Percentiles rank a stretch among this genome's conserved stretches.
phyloP scores from a whole-genome alignment of 208 protist species.

The Leishmania aethiopica region DNA sequence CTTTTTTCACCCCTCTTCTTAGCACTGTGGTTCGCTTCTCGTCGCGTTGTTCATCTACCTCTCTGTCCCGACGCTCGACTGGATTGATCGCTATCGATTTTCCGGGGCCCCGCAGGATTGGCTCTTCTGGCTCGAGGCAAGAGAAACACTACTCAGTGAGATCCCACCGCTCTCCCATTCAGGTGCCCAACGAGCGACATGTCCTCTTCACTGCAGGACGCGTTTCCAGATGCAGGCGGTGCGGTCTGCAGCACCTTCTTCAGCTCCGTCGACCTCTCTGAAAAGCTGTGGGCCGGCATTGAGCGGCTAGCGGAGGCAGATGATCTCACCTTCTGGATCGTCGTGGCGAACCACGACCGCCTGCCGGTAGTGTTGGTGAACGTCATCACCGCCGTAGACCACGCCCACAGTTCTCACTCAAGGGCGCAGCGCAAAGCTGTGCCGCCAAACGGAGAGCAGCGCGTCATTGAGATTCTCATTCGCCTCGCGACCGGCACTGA shows the following conservation, averaged over 20 bases:
- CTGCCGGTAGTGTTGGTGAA: slow-evolving; percentile 50
- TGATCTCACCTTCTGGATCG: slow-evolving; percentile 86
- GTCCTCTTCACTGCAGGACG: slow-evolving; percentile 24
- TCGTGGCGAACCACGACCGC: slow-evolving; percentile 60
- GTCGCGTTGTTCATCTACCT: background rate
- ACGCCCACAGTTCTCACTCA: slow-evolving; percentile 65
- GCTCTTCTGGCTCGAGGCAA: background rate
- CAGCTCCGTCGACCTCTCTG: slow-evolving; percentile 56
- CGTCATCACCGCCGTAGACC: slow-evolving; percentile 58
- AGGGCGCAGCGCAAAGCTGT: slow-evolving; percentile 39
- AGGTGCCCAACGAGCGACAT: background rate
- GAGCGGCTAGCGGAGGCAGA: slow-evolving; percentile 62
- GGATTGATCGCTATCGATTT: background rate
- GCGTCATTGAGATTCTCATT: slow-evolving; percentile 52
- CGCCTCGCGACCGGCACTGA: slow-evolving; percentile 60
- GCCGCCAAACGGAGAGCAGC: slow-evolving; percentile 39
- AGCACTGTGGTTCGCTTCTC: background rate
- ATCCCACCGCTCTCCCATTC: background rate
- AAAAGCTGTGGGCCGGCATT: slow-evolving; percentile 70
- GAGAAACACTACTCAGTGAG: background rate
- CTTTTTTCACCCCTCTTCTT: background rate
- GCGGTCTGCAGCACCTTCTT: slow-evolving; percentile 72
- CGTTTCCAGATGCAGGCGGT: slow-evolving; percentile 58
- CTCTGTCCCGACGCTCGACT: background rate
- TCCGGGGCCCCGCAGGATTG: background rate